Conservation (phyloP, 495 filamentous ascomycete genomes). For the Neurospora sp. region DNA sequence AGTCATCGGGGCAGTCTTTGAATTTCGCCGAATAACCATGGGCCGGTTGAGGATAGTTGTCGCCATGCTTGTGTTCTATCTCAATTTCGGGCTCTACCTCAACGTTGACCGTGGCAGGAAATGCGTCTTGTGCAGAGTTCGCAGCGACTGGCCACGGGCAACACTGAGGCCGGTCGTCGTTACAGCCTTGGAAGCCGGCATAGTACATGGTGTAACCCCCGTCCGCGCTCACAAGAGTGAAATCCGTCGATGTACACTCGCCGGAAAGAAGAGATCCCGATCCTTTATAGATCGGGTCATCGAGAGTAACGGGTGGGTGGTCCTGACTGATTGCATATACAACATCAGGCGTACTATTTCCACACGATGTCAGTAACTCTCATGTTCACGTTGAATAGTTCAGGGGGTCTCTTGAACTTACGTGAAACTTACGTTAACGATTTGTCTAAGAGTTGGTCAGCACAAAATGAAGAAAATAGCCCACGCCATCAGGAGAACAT, state of each 20-base stretch:
- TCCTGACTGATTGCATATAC: conserved; percentile 3
- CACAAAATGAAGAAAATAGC: background rate
- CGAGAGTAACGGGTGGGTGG: background rate
- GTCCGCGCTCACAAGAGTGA: conserved; percentile 14
- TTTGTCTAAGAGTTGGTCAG: background rate
- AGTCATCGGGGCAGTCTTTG: conserved; percentile 14
- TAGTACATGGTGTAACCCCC: conserved; percentile 15
- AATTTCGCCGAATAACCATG: conserved; percentile 3
- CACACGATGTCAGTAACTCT: background rate
- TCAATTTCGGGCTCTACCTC: background rate
- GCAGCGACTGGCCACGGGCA: conserved; percentile 17
- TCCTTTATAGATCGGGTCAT: conserved; percentile 10
- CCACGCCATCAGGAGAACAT: background rate
- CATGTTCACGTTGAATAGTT: too few relatives aligned
- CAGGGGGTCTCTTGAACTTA: conserved; percentile 1
- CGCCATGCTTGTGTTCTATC: background rate
- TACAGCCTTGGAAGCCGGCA: conserved; percentile 19
- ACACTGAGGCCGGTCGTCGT: conserved; percentile 15
- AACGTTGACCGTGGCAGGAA: background rate
- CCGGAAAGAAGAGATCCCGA: conserved; percentile 13
- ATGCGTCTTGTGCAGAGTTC: background rate
- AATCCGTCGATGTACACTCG: conserved; percentile 12
- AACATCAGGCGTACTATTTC: conserved; percentile 8
- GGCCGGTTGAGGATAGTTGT: conserved; percentile 12
- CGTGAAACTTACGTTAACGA: conserved; percentile 14